Conservation (phyloP, 2,329 filamentous ascomycete species). For the Botrytis fragariae region DNA sequence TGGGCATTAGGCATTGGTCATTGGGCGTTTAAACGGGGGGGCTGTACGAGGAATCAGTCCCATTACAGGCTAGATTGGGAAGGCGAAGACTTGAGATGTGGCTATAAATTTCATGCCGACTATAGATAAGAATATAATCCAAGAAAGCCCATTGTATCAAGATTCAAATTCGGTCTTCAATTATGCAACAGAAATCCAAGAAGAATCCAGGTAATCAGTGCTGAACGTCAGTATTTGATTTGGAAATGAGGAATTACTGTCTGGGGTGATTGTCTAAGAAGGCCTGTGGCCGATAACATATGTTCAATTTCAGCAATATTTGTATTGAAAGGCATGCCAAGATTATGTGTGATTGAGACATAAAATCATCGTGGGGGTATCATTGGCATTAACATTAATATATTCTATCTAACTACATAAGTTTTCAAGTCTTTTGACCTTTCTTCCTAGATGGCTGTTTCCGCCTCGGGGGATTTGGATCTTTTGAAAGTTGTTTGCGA, state of each 20-base stretch:
- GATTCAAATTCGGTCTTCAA: neutral
- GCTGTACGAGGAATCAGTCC: neutral
- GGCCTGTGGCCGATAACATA: neutral
- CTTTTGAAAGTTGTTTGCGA: conserved; percentile 34
- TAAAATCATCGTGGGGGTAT: neutral
- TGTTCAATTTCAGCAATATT: neutral
- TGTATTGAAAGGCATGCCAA: neutral
- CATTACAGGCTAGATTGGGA: neutral
- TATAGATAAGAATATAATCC: neutral
- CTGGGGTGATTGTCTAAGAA: neutral
- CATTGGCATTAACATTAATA: conserved; percentile 14
- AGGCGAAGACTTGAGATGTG: neutral
- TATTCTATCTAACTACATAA: neutral
- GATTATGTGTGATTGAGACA: neutral
- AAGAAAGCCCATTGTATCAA: neutral
- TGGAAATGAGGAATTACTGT: neutral
- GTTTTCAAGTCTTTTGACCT: conserved; percentile 31
- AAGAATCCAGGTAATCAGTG: no score
- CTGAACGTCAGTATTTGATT: neutral
- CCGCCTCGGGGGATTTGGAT: conserved; percentile 26
- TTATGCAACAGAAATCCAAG: neutral
- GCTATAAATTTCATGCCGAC: neutral
- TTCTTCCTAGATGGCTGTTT: conserved; percentile 35
- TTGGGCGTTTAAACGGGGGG: neutral
- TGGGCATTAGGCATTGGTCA: no score